Base-by-base conservation (phyloP, 2,329 filamentous ascomycete species). In the Tolypocladium sp. region DNA sequence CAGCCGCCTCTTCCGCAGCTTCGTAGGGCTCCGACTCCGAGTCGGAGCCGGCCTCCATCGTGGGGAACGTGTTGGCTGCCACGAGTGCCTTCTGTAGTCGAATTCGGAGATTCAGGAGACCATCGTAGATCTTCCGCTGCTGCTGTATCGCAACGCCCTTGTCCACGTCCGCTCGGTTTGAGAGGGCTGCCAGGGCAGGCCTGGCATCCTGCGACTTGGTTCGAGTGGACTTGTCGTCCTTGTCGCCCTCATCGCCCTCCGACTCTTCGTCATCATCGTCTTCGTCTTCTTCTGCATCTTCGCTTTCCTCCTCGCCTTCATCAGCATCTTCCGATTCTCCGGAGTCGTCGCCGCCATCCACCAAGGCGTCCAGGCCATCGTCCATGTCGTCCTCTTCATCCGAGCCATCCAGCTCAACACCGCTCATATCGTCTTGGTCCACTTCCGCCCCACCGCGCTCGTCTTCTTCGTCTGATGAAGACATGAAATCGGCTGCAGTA, bases 41-140 rank as follows among this genome's bases (percentile, higher is more conserved):
- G 3, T 71, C 69, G 6, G 68, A 65, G 30, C 70, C 73, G 17
- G 72, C 72, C 1, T 79, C 75, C 2, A 81, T 65, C 1, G 77
- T 69, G 20, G 81, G 73, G 46, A 95, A 79, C 1, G 91, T 88
- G 72, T 97, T 97, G 33, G 88, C 84, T 0, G 90, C 87, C 20
- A 94, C 83, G 17, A 99, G 76, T 2, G 90, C 91, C 73, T 97
- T 97, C 72, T 99, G 95, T 22, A 99, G 77, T 61, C 93, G 90
- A 69, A 99, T 97, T 25, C 94, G 87, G 17, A 92, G 83, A 74
- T 96, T 96, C 38, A 99, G 82, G 1, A 97, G 83, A 0, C 90
- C 85, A 66, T 97, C 93, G 68, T 96, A 99, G 0, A 88, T 85
- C 62, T 87, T 88, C 57, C 92, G 86, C 74, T 99, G 94, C 59